Evolutionary conservation across 1,284 basidiomycete genomes (phyloP).

Genomic region (Fomitopsis betulina): DNA sequence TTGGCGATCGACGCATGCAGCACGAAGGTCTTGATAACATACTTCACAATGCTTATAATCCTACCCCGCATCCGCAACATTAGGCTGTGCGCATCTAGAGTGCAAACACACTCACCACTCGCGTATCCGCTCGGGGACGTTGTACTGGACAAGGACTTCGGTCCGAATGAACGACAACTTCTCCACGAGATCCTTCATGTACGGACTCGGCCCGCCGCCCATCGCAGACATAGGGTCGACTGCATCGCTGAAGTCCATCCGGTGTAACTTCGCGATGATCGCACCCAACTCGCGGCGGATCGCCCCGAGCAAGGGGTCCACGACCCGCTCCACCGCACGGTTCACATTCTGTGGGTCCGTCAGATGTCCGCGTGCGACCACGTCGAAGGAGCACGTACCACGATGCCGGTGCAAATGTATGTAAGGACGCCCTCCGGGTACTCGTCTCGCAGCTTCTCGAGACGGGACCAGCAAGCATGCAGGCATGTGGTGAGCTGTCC

Average conservation of each 20-base stretch:
- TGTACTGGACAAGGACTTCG: constrained; percentile 70
- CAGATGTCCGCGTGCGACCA: background rate
- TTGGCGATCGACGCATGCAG: constrained; percentile 86
- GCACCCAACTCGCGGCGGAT: constrained; percentile 76
- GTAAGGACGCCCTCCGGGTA: constrained; percentile 60
- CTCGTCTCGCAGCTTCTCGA: constrained; percentile 67
- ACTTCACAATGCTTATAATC: constrained; percentile 64
- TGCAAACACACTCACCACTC: constrained; percentile 55
- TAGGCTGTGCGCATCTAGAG: background rate
- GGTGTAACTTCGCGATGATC: constrained; percentile 79
- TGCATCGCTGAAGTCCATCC: constrained; percentile 73
- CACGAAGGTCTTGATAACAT: constrained; percentile 80
- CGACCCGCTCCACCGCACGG: constrained; percentile 54
- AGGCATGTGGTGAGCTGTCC: constrained; percentile 73
- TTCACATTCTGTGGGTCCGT: constrained; percentile 47
- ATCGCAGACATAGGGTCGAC: constrained; percentile 60
- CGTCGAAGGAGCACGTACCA: constrained; percentile 38
- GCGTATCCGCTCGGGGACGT: constrained; percentile 62
- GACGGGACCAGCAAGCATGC: constrained; percentile 72
- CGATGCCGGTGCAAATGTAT: constrained; percentile 56
- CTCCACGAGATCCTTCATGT: constrained; percentile 87
- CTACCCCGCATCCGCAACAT: constrained; percentile 34
- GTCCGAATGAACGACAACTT: constrained; percentile 78
- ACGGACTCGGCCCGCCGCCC: constrained; percentile 70
- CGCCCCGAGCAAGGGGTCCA: constrained; percentile 67